Evolutionary conservation across 345 rosid species (phyloP).

Genomic region (Dipteronia dyeriana): DNA sequence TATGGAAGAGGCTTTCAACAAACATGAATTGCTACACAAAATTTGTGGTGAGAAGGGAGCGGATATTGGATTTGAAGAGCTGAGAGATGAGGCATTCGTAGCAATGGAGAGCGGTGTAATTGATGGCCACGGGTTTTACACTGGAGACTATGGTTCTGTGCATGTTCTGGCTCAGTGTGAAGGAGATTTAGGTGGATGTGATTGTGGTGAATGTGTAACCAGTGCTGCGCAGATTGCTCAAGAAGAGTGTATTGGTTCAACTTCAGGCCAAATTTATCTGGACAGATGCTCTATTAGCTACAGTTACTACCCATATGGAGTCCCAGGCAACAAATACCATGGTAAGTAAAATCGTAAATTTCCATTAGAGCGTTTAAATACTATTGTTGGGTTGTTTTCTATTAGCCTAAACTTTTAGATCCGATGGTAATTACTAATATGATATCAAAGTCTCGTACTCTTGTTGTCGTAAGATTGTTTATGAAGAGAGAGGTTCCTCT

Average conservation of each 20-base stretch:
- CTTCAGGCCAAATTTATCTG: constrained; percentile 56
- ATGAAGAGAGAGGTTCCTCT: too few species aligned
- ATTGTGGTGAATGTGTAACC: constrained; percentile 66
- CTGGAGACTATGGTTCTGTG: constrained; percentile 38
- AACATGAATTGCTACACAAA: constrained; percentile 47
- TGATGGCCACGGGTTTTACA: constrained; percentile 45
- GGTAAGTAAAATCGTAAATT: constrained; percentile 22
- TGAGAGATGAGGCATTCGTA: constrained; percentile 47
- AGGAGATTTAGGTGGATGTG: constrained; percentile 50
- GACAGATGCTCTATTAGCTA: constrained; percentile 58
- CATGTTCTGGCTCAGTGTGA: constrained; percentile 66
- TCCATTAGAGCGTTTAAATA: too few species aligned
- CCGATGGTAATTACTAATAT: too few species aligned
- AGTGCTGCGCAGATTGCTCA: constrained; percentile 45
- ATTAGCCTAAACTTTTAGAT: too few species aligned
- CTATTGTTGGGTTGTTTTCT: too few species aligned
- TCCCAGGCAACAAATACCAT: constrained; percentile 27
- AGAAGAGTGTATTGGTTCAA: constrained; percentile 51
- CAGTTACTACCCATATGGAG: constrained; percentile 35
- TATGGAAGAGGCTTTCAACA: constrained; percentile 15
- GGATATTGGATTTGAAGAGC: constrained; percentile 41
- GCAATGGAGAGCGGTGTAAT: constrained; percentile 43
- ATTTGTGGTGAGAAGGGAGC: constrained; percentile 47
- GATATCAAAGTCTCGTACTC: too few species aligned
- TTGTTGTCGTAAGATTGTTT: too few species aligned